These are phyloP conservation scores for Phytophthora constricta DNA, from an alignment of 352 stramenopile species.

Conservation along the genomic window DNA sequence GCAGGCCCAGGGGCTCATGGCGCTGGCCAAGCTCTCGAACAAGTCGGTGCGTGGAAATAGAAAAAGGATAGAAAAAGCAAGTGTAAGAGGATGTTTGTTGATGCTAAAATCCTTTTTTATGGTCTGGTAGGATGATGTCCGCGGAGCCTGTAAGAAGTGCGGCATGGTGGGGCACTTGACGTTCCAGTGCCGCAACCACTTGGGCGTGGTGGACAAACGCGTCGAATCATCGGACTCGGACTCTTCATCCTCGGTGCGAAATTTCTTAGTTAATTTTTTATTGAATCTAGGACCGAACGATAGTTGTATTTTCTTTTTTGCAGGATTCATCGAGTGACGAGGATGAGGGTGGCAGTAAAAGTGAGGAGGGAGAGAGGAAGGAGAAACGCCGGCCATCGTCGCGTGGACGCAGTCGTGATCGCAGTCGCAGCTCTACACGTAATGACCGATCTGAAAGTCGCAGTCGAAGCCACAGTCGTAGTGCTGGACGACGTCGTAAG, in stretches of 20 bases:
- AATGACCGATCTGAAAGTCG: slow-evolving; percentile 24
- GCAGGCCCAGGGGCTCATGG: slow-evolving; percentile 93
- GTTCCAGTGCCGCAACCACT: slow-evolving; percentile 91
- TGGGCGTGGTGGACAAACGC: slow-evolving; percentile 52
- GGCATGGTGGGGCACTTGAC: slow-evolving; percentile 92
- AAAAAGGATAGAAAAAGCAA: slow-evolving; percentile 9
- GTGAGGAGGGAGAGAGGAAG: slow-evolving; percentile 27
- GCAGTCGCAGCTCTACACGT: slow-evolving; percentile 41
- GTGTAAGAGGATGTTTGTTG: no score
- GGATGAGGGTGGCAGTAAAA: slow-evolving; percentile 46
- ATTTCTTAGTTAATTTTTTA: slow-evolving; percentile 11
- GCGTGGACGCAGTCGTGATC: slow-evolving; percentile 39
- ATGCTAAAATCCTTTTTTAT: no score
- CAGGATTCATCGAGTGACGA: slow-evolving; percentile 59
- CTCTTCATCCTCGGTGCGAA: slow-evolving; percentile 47
- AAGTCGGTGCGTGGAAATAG: slow-evolving; percentile 68
- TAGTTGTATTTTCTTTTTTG: slow-evolving; percentile 8
- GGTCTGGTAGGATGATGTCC: slow-evolving; percentile 71
- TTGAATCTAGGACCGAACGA: slow-evolving; percentile 14
- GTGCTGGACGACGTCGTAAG: slow-evolving; percentile 23
- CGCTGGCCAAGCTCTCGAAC: slow-evolving; percentile 95
- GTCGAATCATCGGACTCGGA: slow-evolving; percentile 32
- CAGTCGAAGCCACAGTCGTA: slow-evolving; percentile 32
- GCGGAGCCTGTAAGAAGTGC: slow-evolving; percentile 90
- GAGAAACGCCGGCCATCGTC: slow-evolving; percentile 25